Conservation (phyloP, 805 yeast genomes). For the Saitoella complicata region DNA sequence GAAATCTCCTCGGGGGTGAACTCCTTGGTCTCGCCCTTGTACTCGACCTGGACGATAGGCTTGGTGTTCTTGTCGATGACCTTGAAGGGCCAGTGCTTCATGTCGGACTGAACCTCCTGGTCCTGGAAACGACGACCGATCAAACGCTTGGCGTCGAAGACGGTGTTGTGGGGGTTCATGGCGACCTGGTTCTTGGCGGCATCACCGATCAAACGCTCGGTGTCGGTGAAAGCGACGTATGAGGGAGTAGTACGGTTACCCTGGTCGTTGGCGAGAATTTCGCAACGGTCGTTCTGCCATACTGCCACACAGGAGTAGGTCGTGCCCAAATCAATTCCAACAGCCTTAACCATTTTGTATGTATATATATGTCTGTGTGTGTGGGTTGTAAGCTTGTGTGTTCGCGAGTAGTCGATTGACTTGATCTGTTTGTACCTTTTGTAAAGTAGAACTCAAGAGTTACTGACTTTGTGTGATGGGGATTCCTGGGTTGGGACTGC, state of each 20-base stretch:
- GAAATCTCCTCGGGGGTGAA: slow-evolving; percentile 93
- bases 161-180: slow-evolving; percentile 85
- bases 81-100: slow-evolving; percentile 81
- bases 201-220: slow-evolving; percentile 91
- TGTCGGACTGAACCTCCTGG: slow-evolving; percentile 59
- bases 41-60: slow-evolving; percentile 77
- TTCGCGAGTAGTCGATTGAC: no score
- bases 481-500: no score
- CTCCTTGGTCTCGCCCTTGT: slow-evolving; percentile 69
- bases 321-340: slow-evolving; percentile 81
- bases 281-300: slow-evolving; percentile 72
- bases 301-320: slow-evolving; percentile 96
- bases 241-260: slow-evolving; percentile 98
- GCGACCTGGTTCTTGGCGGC: slow-evolving; percentile 99
- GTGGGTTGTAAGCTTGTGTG: no score
- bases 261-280: slow-evolving; percentile 91
- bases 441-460: no score
- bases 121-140: slow-evolving; percentile 75
- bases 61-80: slow-evolving; percentile 64
- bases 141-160: slow-evolving; percentile 89
- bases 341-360: slow-evolving; percentile 34
- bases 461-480: no score
- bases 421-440: no score
- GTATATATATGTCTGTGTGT: no score
- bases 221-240: slow-evolving; percentile 88